These are phyloP conservation scores for Aspergillus fumigatiaffinis DNA, from an alignment of 2,329 filamentous ascomycete genomes.

Conservation along the genomic window DNA sequence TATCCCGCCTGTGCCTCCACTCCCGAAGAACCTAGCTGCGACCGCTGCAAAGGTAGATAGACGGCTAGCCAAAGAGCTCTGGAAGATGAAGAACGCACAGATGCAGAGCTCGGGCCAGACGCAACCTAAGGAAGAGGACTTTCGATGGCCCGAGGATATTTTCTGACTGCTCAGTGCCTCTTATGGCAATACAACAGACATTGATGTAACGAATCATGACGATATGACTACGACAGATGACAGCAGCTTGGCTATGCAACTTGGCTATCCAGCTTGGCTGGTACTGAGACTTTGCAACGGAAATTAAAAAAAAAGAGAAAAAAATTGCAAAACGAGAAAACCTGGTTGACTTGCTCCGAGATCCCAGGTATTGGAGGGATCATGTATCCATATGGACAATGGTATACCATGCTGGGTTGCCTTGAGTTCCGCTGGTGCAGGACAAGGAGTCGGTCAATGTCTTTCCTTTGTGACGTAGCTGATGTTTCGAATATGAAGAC, in stretches of 20 bases:
- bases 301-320: not conserved
- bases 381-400: not conserved
- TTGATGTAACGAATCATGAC: constrained; percentile 11
- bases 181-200: too few species aligned
- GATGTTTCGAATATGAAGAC: not conserved
- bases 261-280: not conserved
- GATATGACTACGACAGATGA: not conserved
- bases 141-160: constrained; percentile 43
- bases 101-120: not conserved
- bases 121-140: constrained; percentile 13
- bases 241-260: not conserved
- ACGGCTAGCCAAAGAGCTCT: constrained; percentile 18
- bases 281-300: not conserved
- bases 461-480: not conserved
- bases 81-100: constrained; percentile 13
- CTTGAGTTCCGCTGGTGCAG: not conserved
- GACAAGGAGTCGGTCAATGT: not conserved
- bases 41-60: constrained; percentile 26
- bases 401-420: not conserved
- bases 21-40: constrained; percentile 31
- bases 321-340: not conserved
- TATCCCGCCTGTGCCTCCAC: constrained; percentile 39
- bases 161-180: too few species aligned
- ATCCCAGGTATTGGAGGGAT: too few species aligned
- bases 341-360: not conserved